Conservation (phyloP, 805 yeast genomes). For the Teunomyces kruisii region DNA sequence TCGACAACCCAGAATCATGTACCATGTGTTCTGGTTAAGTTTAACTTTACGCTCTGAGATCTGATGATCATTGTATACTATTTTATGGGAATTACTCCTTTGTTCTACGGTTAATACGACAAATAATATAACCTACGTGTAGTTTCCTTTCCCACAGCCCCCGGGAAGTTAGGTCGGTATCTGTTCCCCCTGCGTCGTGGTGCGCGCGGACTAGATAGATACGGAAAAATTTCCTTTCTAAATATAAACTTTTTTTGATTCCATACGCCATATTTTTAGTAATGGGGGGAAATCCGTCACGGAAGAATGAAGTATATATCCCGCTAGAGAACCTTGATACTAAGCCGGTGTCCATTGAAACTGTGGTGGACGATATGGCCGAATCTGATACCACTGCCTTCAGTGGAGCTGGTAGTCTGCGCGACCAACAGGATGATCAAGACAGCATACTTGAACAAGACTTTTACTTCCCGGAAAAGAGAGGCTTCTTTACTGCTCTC, state of each 20-base stretch:
- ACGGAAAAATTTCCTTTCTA: not conserved
- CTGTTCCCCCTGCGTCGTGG: not conserved
- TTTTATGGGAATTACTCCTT: constrained; percentile 4
- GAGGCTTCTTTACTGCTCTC: constrained; percentile 26
- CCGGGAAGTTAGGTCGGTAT: not conserved
- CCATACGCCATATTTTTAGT: not conserved
- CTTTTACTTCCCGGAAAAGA: not conserved
- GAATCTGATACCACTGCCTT: not conserved
- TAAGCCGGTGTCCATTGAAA: not conserved
- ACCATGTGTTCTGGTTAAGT: constrained; percentile 97
- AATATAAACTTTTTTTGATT: not conserved
- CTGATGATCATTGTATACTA: constrained; percentile 1
- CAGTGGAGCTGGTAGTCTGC: not conserved
- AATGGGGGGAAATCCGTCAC: not conserved
- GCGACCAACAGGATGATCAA: not conserved
- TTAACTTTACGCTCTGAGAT: not conserved
- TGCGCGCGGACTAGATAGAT: not conserved
- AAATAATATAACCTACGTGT: not conserved
- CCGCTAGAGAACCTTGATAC: not conserved
- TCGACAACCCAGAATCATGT: constrained; percentile 95
- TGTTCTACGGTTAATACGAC: constrained; percentile 1
- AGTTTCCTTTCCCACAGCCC: not conserved
- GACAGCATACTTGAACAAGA: constrained; percentile 1
- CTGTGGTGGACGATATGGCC: not conserved
- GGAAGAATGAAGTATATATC: not conserved